Base-by-base conservation (phyloP, 805 yeast species). In the Schwanniomyces vanrijiae region DNA sequence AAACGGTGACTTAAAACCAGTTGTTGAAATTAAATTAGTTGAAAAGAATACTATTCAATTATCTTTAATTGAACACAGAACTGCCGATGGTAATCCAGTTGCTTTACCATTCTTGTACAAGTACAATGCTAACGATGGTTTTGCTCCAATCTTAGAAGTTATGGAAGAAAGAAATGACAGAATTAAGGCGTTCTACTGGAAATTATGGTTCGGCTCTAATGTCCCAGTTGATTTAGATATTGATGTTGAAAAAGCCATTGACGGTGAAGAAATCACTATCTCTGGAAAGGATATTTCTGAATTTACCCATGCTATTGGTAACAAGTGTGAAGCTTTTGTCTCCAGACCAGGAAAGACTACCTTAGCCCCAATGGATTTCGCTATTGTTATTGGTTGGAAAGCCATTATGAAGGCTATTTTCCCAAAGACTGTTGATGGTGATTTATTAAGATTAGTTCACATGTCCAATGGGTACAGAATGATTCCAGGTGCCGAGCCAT, bases 311-410 rank as follows among this genome's bases (percentile, higher is more conserved):
- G 97, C 97, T 50, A 89, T 94, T 65, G 97, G 97, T 57, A 94
- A 94, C 81, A 86, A 87, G 56, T 90, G 96, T 69, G 98, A 94
- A 74, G 96, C 95, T 51, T 94, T 90, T 60, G 96, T 91, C 57
- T 80, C 86, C 49, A 84, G 96, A 76, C 81, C 88, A 43, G 94
- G 91, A 54, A 86, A 88, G 69, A 81, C 80, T 53, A 84, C 89
- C 49, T 77, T 83, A 58, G 99, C 98, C 42, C 99, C 99, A 62
- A 92, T 94, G 98, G 99, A 94, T 76, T 94, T 91, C 65, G 98
- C 99, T 42, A 94, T 94, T 68, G 97, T 94, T 48, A 82, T 91
- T 59, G 98, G 99, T 40, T 94, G 99, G 99, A 87, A 86, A 75
- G 95, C 97, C 43, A 92, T 94, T 65, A 92, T 94, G 76, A 90